A percentile compares a stretch with the other conserved stretches of the same genome.
These are phyloP conservation scores for Oryza glumipatula DNA, from an alignment of 176 grass and related monocot genomes.

Conservation along the genomic window DNA sequence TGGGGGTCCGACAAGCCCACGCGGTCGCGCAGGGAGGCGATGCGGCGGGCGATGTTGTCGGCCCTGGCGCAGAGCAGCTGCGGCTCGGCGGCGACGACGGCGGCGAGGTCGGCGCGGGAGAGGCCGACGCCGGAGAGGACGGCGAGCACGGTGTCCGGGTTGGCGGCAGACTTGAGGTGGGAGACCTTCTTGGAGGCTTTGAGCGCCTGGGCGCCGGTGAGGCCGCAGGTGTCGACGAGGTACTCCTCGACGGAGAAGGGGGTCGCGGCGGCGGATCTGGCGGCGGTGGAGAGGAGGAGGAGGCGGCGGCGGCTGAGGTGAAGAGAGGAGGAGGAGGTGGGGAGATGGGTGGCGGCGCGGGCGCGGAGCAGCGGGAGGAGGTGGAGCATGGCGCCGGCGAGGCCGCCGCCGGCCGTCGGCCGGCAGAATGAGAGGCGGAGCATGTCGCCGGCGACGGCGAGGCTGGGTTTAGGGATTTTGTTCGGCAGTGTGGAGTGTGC, in stretches of 20 bases:
- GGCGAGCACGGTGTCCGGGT: constrained; percentile 2
- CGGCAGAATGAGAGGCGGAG: neutral
- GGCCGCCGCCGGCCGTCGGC: too few relatives aligned
- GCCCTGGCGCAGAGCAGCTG: neutral
- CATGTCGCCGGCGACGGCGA: neutral
- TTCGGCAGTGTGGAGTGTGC: too few relatives aligned
- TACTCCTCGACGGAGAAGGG: constrained; percentile 38
- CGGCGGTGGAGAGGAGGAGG: neutral
- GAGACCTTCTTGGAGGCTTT: neutral
- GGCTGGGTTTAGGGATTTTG: too few relatives aligned
- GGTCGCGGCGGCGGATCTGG: neutral
- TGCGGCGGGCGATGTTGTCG: neutral
- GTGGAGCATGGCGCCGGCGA: neutral
- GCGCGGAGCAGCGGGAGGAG: neutral
- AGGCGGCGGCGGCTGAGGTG: too few relatives aligned
- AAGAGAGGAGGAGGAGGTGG: too few relatives aligned
- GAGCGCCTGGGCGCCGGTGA: constrained; percentile 28
- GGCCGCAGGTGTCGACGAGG: constrained; percentile 43
- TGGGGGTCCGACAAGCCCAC: neutral
- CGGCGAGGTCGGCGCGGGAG: constrained; percentile 18
- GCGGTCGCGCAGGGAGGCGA: neutral
- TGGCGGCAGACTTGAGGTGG: neutral
- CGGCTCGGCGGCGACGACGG: neutral
- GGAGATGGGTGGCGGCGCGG: too few relatives aligned
- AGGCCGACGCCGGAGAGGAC: constrained; percentile 24